Conservation (phyloP, 1,284 basidiomycete species). For the Cutaneotrichosporon cavernicola region DNA sequence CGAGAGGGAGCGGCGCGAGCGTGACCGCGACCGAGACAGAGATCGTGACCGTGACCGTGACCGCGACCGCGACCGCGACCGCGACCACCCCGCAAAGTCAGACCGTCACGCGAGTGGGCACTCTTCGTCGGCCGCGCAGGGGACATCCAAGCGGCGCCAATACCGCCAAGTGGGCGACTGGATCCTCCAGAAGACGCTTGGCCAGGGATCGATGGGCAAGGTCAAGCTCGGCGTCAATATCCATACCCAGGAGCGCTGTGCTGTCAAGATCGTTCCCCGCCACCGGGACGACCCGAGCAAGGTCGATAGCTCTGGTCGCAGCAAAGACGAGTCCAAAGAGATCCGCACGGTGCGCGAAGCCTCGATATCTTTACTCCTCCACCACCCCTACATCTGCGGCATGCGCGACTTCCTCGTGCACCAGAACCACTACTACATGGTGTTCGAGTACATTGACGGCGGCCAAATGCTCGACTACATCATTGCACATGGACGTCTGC, state of each 20-base stretch:
- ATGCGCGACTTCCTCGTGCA: constrained; percentile 98
- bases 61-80: constrained; percentile 10
- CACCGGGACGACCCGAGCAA: constrained; percentile 54
- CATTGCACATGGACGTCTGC: constrained; percentile 93
- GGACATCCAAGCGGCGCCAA: constrained; percentile 31
- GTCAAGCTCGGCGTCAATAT: constrained; percentile 95
- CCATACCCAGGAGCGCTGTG: constrained; percentile 89
- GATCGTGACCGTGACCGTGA: neutral
- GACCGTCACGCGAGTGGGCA: neutral
- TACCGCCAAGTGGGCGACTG: constrained; percentile 73
- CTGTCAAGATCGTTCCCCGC: constrained; percentile 96
- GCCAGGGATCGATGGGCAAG: constrained; percentile 98
- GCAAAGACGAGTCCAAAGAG: constrained; percentile 90
- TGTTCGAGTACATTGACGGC: constrained; percentile 97
- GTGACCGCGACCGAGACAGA: constrained; percentile 4
- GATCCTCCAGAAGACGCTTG: constrained; percentile 92
- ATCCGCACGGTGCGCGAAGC: constrained; percentile 94
- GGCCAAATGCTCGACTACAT: constrained; percentile 99
- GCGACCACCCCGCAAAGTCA: neutral
- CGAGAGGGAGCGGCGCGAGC: constrained; percentile 2
- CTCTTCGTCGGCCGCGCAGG: neutral
- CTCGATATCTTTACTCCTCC: constrained; percentile 85
- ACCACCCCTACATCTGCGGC: constrained; percentile 97
- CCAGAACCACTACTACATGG: constrained; percentile 98
- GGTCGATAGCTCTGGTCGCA: constrained; percentile 59